A percentile compares a stretch with the other conserved stretches of the same genome.
phyloP scores from a whole-genome alignment of 2,329 filamentous ascomycete species.

The Aspergillus tubingensis region DNA sequence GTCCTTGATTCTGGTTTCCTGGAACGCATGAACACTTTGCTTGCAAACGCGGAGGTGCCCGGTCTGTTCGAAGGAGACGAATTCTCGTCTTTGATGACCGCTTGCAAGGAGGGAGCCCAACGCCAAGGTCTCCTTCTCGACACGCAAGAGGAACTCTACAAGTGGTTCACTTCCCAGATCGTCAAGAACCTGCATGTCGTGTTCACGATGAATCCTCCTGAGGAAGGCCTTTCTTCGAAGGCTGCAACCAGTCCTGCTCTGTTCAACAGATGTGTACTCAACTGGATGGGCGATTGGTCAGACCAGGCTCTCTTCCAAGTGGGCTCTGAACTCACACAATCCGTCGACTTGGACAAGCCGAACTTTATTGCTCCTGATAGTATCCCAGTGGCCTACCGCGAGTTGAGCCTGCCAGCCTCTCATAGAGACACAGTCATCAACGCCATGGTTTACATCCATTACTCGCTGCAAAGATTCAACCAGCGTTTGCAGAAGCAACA shows the following conservation, averaged over 20 bases:
- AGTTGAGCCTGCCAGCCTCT: conserved; percentile 78
- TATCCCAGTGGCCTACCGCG: conserved; percentile 88
- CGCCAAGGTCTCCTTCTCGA: conserved; percentile 92
- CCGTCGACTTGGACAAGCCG: conserved; percentile 88
- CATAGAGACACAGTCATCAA: conserved; percentile 94
- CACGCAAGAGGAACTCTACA: conserved; percentile 99
- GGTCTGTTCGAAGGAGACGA: conserved; percentile 99
- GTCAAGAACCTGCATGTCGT: conserved; percentile 99
- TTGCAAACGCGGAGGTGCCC: conserved; percentile 98
- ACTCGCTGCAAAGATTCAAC: conserved; percentile 91
- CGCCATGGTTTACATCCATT: conserved; percentile 98
- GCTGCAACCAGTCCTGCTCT: conserved; percentile 95
- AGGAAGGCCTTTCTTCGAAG: conserved; percentile 91
- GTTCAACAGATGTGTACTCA: conserved; percentile 99
- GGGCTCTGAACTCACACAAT: conserved; percentile 89
- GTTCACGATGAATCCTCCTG: conserved; percentile 99
- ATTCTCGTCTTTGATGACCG: conserved; percentile 96
- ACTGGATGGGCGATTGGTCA: conserved; percentile 99
- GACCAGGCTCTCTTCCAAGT: conserved; percentile 99
- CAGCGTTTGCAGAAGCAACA: conserved; percentile 85
- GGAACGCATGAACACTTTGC: conserved; percentile 97
- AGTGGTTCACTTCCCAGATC: conserved; percentile 99
- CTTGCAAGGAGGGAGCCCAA: conserved; percentile 97
- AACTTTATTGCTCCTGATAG: conserved; percentile 86
- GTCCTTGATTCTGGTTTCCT: conserved; percentile 98